Evolutionary conservation across 306 rosid genomes (phyloP).

Genomic region (Casuarina cunninghamiana): DNA sequence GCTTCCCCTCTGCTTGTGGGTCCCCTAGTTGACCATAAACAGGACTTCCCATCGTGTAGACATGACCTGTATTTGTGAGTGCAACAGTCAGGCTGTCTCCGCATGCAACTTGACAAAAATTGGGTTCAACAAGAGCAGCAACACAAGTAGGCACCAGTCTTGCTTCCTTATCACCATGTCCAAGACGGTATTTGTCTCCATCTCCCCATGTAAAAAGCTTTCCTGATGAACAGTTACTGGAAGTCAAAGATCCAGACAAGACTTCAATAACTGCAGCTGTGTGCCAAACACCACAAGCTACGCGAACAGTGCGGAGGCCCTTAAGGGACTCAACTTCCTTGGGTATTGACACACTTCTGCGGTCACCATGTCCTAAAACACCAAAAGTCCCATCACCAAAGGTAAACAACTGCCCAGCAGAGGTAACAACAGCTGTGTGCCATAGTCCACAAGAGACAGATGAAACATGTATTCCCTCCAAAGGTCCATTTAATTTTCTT

Average conservation of each 20-base stretch:
- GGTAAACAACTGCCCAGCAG: conserved; percentile 95
- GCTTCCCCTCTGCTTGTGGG: conserved; percentile 89
- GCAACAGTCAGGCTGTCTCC: conserved; percentile 97
- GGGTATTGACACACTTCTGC: conserved; percentile 72
- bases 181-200: conserved; percentile 96
- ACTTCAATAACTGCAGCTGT: conserved; percentile 99
- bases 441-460: conserved; percentile 97
- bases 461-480: conserved; percentile 95
- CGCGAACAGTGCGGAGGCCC: conserved; percentile 94
- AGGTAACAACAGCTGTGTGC: conserved; percentile 98
- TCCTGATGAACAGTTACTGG: conserved; percentile 92
- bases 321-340: conserved; percentile 95
- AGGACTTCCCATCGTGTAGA: conserved; percentile 95
- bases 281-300: conserved; percentile 99
- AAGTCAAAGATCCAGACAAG: conserved; percentile 88
- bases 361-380: conserved; percentile 92
- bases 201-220: conserved; percentile 99
- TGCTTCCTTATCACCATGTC: conserved; percentile 97
- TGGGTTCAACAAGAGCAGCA: conserved; percentile 91
- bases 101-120: conserved; percentile 90
- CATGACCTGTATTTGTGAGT: conserved; percentile 83
- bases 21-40: conserved; percentile 95
- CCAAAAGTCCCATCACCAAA: conserved; percentile 99
- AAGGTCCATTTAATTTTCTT: conserved; percentile 86
- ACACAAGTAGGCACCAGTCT: conserved; percentile 98